Percentiles rank a stretch among this genome's conserved stretches.
phyloP scores from a whole-genome alignment of 192 early-diverging fungal species.

The Geranomyces variabilis region DNA sequence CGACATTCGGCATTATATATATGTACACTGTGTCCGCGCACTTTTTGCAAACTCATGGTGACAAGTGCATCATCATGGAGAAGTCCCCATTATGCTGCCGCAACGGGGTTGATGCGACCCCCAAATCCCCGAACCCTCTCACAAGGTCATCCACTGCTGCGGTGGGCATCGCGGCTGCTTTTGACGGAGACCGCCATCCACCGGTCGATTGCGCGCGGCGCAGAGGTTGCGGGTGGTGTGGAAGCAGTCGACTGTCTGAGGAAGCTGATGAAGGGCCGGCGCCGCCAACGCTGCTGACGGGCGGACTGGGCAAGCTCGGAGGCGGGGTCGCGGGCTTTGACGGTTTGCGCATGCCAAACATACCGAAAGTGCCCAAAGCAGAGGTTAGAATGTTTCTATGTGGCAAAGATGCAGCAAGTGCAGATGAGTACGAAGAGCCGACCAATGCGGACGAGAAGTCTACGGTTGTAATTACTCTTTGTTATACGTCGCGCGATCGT shows the following conservation, averaged over 20 bases:
- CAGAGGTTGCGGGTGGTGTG: neutral
- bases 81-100: slow-evolving; percentile 4
- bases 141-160: slow-evolving; percentile 1
- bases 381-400: slow-evolving; percentile 20
- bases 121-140: neutral
- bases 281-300: neutral
- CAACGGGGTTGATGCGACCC: neutral
- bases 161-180: neutral
- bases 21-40: too few species aligned
- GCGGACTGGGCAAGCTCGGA: slow-evolving; percentile 19
- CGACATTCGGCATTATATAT: too few species aligned
- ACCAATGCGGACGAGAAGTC: too few species aligned
- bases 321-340: neutral
- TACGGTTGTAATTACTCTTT: slow-evolving; percentile 3
- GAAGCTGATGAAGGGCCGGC: neutral
- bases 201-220: slow-evolving; percentile 6
- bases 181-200: neutral
- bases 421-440: too few species aligned
- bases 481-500: slow-evolving; percentile 2
- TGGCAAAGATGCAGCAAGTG: neutral
- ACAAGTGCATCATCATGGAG: slow-evolving; percentile 31
- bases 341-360: slow-evolving; percentile 11
- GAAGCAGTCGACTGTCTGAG: neutral
- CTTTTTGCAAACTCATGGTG: slow-evolving; percentile 16
- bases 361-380: slow-evolving; percentile 12